Evolutionary conservation across 306 rosid genomes (phyloP).

Genomic region (Oemleria cerasiformis): DNA sequence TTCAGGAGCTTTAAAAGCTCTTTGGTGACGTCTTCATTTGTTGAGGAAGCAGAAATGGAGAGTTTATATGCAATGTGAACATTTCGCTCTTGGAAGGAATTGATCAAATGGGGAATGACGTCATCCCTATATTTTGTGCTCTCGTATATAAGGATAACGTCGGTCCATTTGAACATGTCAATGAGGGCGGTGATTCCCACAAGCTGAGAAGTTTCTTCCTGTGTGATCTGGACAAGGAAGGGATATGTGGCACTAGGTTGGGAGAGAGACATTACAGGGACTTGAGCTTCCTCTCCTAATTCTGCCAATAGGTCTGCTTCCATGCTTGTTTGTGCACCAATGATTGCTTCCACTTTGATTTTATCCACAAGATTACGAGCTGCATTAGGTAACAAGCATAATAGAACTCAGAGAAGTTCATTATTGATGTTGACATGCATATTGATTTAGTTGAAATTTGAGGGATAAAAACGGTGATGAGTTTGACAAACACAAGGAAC

Average conservation of each 20-base stretch:
- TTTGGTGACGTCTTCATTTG: not conserved
- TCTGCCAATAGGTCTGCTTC: constrained; percentile 9
- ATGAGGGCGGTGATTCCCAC: not conserved
- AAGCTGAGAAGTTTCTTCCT: constrained; percentile 2
- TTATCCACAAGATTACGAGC: not conserved
- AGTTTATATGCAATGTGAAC: not conserved
- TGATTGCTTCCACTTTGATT: not conserved
- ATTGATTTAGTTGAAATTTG: too few species aligned
- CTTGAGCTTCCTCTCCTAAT: constrained; percentile 3
- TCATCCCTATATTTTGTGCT: not conserved
- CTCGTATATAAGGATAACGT: constrained; percentile 4
- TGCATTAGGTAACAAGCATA: not conserved
- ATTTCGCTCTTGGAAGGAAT: not conserved
- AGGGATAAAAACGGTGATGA: too few species aligned
- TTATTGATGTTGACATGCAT: too few species aligned
- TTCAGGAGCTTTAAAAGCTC: constrained; percentile 9
- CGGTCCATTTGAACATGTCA: constrained; percentile 12
- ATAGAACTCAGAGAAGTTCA: too few species aligned
- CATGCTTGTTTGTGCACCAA: not conserved
- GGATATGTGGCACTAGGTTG: constrained; percentile 2
- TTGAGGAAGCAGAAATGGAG: not conserved
- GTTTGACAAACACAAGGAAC: too few species aligned
- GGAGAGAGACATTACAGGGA: constrained; percentile 18
- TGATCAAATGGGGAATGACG: not conserved
- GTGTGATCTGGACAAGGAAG: constrained; percentile 8